Conservation (phyloP, 2,329 filamentous ascomycete genomes). For the Colletotrichum noveboracense region DNA sequence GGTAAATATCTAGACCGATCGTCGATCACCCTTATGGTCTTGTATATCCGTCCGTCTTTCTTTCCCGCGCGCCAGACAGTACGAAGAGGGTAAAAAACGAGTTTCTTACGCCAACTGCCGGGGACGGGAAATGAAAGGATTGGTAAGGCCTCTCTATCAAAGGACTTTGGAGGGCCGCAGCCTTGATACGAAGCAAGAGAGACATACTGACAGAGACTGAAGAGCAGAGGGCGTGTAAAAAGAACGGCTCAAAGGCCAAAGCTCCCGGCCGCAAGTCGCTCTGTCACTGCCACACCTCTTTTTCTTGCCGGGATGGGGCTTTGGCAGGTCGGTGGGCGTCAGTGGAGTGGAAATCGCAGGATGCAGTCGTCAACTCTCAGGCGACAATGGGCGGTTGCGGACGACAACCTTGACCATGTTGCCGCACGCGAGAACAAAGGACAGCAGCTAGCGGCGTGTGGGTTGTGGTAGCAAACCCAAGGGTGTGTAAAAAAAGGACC, state of each 20-base stretch:
- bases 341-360: neutral
- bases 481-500: neutral
- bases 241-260: neutral
- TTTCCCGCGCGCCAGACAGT: neutral
- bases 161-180: neutral
- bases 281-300: neutral
- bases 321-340: neutral
- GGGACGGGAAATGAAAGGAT: slow-evolving; percentile 21
- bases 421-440: slow-evolving; percentile 19
- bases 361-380: slow-evolving; percentile 13
- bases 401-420: slow-evolving; percentile 12
- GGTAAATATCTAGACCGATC: neutral
- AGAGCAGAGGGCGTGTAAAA: neutral
- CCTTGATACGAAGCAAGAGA: slow-evolving; percentile 6
- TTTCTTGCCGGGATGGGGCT: neutral
- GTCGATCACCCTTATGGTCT: neutral
- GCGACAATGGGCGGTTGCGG: slow-evolving; percentile 21
- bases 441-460: slow-evolving; percentile 4
- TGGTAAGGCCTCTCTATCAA: slow-evolving; percentile 4
- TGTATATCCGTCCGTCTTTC: neutral
- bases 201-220: slow-evolving; percentile 1
- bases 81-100: neutral
- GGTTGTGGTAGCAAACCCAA: slow-evolving; percentile 5
- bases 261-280: neutral
- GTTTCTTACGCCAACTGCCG: slow-evolving; percentile 11